Evolutionary conservation across 108 stramenopile species (phyloP).

Genomic region (Discostella stelligeroides): DNA sequence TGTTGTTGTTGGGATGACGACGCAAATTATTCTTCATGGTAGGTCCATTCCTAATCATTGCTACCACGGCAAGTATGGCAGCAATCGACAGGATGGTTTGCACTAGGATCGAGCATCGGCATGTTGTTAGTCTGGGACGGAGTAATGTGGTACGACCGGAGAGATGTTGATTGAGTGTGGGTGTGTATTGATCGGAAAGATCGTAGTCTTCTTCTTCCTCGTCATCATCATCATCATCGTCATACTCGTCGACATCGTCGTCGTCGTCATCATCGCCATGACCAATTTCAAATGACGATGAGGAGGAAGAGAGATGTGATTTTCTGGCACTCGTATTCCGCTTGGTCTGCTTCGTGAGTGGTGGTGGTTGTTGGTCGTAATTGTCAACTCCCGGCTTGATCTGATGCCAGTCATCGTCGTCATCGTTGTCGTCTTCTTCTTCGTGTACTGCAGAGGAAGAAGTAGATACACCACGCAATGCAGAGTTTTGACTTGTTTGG

Average conservation of each 20-base stretch:
- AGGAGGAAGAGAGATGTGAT: not conserved
- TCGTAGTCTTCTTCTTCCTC: slow-evolving; percentile 26
- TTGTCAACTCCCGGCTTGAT: not conserved
- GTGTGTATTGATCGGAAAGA: slow-evolving; percentile 18
- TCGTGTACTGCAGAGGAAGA: not conserved
- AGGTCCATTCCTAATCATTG: not conserved
- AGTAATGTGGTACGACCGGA: slow-evolving; percentile 9
- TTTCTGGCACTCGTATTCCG: not conserved
- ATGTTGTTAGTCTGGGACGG: slow-evolving; percentile 16
- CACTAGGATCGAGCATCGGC: slow-evolving; percentile 29
- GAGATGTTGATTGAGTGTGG: slow-evolving; percentile 3
- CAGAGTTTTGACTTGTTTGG: not conserved
- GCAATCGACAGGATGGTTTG: slow-evolving; percentile 4
- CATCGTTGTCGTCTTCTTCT: not conserved
- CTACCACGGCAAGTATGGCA: not conserved
- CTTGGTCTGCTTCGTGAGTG: no score
- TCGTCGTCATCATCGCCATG: not conserved
- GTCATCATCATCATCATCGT: slow-evolving; percentile 10
- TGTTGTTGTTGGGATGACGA: not conserved
- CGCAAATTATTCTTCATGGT: slow-evolving; percentile 14
- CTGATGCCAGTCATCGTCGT: slow-evolving; percentile 14
- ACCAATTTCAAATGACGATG: not conserved
- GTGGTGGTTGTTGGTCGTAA: no score
- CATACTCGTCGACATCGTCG: slow-evolving; percentile 3
- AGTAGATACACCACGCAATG: not conserved